These are phyloP conservation scores for Salvia hispanica DNA, from an alignment of 257 asterid species.

Conservation along the genomic window DNA sequence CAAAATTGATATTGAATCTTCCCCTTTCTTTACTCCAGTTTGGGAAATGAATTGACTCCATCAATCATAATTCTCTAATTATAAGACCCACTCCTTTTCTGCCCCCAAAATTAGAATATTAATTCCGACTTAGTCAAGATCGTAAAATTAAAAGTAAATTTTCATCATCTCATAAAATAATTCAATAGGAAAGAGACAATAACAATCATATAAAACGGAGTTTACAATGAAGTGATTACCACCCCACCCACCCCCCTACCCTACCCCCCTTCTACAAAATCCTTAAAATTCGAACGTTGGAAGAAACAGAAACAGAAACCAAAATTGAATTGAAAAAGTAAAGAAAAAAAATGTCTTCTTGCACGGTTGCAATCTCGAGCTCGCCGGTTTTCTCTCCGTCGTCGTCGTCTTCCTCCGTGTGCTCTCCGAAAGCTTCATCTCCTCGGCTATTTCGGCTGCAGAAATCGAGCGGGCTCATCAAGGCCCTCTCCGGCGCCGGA, in stretches of 20 bases:
- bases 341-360: conserved; percentile 41
- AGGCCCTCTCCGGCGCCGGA: conserved; percentile 40
- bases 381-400: conserved; percentile 66
- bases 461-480: conserved; percentile 61
- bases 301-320: conserved; percentile 14
- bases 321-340: conserved; percentile 1
- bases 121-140: conserved; percentile 31
- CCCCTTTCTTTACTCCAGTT: neutral
- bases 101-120: neutral
- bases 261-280: neutral
- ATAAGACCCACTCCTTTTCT: neutral
- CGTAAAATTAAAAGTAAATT: neutral
- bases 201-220: conserved; percentile 15
- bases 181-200: conserved; percentile 16
- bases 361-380: conserved; percentile 57
- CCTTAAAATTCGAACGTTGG: conserved; percentile 49
- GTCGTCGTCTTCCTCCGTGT: conserved; percentile 41
- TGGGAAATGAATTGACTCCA: conserved; percentile 26
- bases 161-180: neutral
- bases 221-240: conserved; percentile 15
- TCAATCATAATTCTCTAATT: conserved; percentile 21
- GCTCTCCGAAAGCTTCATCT: conserved; percentile 57
- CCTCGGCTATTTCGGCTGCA: conserved; percentile 57
- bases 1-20: neutral
- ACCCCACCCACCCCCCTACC: neutral